Conservation (phyloP, 2,329 filamentous ascomycete genomes). For the Hypoxylon rubiginosum region DNA sequence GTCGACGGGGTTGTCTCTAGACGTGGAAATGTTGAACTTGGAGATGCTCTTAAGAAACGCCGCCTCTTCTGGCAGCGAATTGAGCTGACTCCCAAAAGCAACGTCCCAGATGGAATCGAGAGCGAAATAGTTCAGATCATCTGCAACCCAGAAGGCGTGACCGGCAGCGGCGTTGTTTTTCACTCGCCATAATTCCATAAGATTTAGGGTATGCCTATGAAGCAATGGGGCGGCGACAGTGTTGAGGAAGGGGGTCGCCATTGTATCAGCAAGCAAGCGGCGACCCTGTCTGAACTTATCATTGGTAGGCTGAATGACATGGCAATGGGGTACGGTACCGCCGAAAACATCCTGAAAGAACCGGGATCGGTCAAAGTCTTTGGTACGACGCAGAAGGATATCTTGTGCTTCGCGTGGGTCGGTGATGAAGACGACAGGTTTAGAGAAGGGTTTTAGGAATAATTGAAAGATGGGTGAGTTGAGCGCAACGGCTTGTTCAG, state of each 20-base stretch:
- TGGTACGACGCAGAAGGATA: conserved; percentile 51
- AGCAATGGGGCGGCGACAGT: conserved; percentile 51
- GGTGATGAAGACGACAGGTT: conserved; percentile 51
- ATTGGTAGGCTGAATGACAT: conserved; percentile 51
- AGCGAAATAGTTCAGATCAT: neutral
- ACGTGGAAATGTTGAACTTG: too few species aligned
- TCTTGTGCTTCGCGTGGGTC: conserved; percentile 54
- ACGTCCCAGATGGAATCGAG: too few species aligned
- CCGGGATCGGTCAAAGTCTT: conserved; percentile 52
- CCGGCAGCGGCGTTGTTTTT: conserved; percentile 50
- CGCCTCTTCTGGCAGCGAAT: too few species aligned
- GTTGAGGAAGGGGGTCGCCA: conserved; percentile 55
- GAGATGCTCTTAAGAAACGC: too few species aligned
- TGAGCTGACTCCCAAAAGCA: too few species aligned
- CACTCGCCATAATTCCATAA: conserved; percentile 46
- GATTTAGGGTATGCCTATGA: conserved; percentile 44
- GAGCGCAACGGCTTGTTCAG: conserved; percentile 12
- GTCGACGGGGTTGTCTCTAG: too few species aligned
- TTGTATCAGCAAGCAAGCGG: conserved; percentile 54
- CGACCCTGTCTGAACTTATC: conserved; percentile 49
- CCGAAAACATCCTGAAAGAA: conserved; percentile 42
- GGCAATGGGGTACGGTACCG: conserved; percentile 42
- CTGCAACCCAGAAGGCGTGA: conserved; percentile 48
- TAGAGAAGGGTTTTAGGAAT: conserved; percentile 53
- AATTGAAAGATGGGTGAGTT: conserved; percentile 51